Evolutionary conservation across 129 eudicot species (phyloP).

Genomic region (Heracleum sosnowskyi): DNA sequence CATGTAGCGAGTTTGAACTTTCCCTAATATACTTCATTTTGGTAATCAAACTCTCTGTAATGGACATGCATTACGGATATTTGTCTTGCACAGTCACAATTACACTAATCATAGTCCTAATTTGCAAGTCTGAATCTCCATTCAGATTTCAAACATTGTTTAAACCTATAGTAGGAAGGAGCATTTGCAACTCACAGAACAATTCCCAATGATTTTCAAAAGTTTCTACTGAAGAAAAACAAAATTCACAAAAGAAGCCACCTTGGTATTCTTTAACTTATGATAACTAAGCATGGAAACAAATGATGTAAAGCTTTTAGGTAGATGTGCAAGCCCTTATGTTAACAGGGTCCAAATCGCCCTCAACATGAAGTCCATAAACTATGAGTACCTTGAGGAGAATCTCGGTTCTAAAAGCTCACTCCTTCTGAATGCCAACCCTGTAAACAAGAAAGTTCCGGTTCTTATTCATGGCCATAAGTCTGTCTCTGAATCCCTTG

Average conservation of each 20-base stretch:
- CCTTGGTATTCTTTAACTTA: not conserved
- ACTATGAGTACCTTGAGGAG: conserved; percentile 25
- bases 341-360: conserved; percentile 24
- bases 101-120: not conserved
- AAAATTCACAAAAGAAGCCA: not conserved
- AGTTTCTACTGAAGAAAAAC: not conserved
- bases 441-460: conserved; percentile 30
- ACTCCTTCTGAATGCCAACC: conserved; percentile 30
- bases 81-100: not conserved
- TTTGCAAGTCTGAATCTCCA: not conserved
- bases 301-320: conserved; percentile 26
- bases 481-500: too few relatives aligned
- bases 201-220: too few relatives aligned
- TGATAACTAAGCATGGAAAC: not conserved
- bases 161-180: too few relatives aligned
- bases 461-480: conserved; percentile 26
- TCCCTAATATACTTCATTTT: not conserved
- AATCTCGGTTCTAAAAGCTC: conserved; percentile 15
- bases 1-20: not conserved
- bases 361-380: conserved; percentile 25
- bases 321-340: conserved; percentile 22
- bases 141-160: too few relatives aligned
- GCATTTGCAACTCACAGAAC: too few relatives aligned
- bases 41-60: not conserved
- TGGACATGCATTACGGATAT: not conserved